These are phyloP conservation scores for Xylariaceae sp. DNA, from an alignment of 2,329 filamentous ascomycete species.

Conservation along the genomic window DNA sequence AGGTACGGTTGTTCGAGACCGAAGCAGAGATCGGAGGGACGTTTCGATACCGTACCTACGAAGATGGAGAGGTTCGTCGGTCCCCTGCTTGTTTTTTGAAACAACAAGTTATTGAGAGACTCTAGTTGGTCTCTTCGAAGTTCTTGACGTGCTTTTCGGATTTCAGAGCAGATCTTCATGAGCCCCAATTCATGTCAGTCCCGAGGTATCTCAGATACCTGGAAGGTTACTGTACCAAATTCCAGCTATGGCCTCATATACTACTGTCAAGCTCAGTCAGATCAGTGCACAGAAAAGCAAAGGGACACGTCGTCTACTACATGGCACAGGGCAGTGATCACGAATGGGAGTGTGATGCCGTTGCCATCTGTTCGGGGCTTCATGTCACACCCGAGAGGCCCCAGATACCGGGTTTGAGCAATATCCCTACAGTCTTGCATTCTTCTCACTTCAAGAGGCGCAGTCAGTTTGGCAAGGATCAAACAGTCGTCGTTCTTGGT, in stretches of 20 bases:
- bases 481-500: constrained; percentile 39
- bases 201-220: constrained; percentile 39
- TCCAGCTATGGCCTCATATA: constrained; percentile 34
- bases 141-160: constrained; percentile 43
- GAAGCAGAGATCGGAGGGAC: constrained; percentile 36
- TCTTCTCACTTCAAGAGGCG: constrained; percentile 39
- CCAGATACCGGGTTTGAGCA: constrained; percentile 33
- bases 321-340: constrained; percentile 4
- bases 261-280: constrained; percentile 21
- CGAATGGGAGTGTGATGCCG: constrained; percentile 37
- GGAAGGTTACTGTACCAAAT: constrained; percentile 33
- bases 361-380: constrained; percentile 42
- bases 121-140: constrained; percentile 37
- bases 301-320: constrained; percentile 19
- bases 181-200: constrained; percentile 40
- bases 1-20: constrained; percentile 37
- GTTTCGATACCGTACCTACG: constrained; percentile 38
- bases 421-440: constrained; percentile 34
- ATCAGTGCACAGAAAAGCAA: constrained; percentile 20
- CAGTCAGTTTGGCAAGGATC: constrained; percentile 34
- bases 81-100: no score
- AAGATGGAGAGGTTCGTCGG: constrained; percentile 40
- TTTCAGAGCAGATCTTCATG: constrained; percentile 31
- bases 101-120: background rate
- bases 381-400: constrained; percentile 38